Conservation (phyloP, 2,329 filamentous ascomycete genomes). For the Epichloe scottii region DNA sequence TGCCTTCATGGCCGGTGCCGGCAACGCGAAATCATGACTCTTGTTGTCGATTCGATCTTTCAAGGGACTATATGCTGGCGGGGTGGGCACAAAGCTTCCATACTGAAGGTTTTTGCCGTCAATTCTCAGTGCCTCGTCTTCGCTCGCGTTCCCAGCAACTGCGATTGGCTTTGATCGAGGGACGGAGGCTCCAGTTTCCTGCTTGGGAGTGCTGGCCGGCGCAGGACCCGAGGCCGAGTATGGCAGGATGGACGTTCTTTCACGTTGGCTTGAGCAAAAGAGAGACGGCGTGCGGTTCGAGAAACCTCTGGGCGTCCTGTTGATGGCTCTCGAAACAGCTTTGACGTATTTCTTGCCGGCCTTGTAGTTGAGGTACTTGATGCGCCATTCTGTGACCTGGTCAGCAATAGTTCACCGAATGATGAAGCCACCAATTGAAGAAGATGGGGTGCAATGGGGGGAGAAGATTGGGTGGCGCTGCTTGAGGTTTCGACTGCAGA, state of each 20-base stretch:
- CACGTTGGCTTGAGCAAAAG: slow-evolving; percentile 12
- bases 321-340: slow-evolving; percentile 60
- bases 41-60: slow-evolving; percentile 5
- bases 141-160: background rate
- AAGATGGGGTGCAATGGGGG: no score
- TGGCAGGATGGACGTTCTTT: slow-evolving; percentile 1
- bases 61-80: slow-evolving; percentile 19
- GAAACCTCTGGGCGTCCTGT: slow-evolving; percentile 37
- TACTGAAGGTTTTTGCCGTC: slow-evolving; percentile 32
- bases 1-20: slow-evolving; percentile 37
- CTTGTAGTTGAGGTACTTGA: slow-evolving; percentile 94
- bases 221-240: background rate
- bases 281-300: slow-evolving; percentile 21
- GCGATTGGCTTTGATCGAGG: slow-evolving; percentile 3
- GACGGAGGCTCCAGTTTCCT: background rate
- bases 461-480: background rate
- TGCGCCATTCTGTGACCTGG: slow-evolving; percentile 58
- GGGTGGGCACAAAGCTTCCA: slow-evolving; percentile 38
- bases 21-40: slow-evolving; percentile 35
- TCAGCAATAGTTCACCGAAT: background rate
- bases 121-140: slow-evolving; percentile 10
- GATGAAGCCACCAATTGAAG: no score
- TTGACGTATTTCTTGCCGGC: slow-evolving; percentile 91
- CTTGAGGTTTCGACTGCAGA: background rate
- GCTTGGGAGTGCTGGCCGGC: background rate